Evolutionary conservation across 2,329 filamentous ascomycete species (phyloP).

Genomic region (Talaromyces albobiverticillius): DNA sequence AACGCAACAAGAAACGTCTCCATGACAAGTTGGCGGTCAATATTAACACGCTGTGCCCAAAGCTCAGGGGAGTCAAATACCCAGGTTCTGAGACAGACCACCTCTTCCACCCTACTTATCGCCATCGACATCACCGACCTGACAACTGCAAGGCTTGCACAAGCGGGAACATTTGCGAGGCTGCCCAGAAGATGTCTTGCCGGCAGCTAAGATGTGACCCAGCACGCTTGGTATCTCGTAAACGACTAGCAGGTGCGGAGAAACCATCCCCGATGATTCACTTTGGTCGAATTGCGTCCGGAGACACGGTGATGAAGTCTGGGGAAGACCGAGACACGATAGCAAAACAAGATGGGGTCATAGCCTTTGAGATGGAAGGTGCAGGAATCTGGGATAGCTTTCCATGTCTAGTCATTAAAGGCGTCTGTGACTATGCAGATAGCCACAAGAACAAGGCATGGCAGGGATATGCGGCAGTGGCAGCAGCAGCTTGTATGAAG

Average conservation of each 20-base stretch:
- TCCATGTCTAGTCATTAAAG: conserved; percentile 30
- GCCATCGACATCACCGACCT: conserved; percentile 27
- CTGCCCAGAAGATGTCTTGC: conserved; percentile 21
- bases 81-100: conserved; percentile 27
- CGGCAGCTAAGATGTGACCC: conserved; percentile 27
- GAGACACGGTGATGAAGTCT: conserved; percentile 37
- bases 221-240: not conserved
- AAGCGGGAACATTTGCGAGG: conserved; percentile 19
- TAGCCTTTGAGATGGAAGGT: conserved; percentile 37
- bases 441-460: conserved; percentile 39
- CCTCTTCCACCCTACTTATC: conserved; percentile 27
- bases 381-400: conserved; percentile 35
- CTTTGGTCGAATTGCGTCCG: conserved; percentile 33
- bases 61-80: conserved; percentile 17
- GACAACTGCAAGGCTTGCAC: conserved; percentile 4
- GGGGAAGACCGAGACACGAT: conserved; percentile 28
- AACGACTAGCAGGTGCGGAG: not conserved
- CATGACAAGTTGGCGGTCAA: not conserved
- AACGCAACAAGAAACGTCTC: not conserved
- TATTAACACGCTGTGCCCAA: conserved; percentile 19
- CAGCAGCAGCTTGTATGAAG: conserved; percentile 30
- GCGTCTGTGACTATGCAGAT: conserved; percentile 42
- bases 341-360: conserved; percentile 20
- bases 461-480: conserved; percentile 40
- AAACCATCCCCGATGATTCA: conserved; percentile 21